phyloP scores from a whole-genome alignment of 2,329 filamentous ascomycete species.

The Paecilomyces dactylethromorphus region DNA sequence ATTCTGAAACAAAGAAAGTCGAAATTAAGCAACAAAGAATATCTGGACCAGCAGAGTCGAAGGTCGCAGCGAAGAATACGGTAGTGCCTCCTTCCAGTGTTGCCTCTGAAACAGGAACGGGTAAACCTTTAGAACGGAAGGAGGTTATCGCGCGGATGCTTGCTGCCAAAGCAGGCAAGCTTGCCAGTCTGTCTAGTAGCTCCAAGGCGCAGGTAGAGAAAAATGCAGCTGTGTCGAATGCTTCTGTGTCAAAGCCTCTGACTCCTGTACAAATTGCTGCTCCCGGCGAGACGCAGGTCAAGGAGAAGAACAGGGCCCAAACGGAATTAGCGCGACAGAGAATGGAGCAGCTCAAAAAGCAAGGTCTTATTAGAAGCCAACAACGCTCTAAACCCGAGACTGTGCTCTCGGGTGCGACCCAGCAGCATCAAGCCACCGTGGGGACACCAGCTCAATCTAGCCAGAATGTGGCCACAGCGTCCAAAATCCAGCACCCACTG shows the following conservation, averaged over 20 bases:
- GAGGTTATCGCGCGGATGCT: conserved; percentile 70
- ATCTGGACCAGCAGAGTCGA: background rate
- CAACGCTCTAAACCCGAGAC: conserved; percentile 15
- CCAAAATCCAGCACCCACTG: conserved; percentile 28
- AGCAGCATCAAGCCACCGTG: background rate
- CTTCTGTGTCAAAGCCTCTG: conserved; percentile 6
- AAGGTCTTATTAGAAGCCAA: conserved; percentile 34
- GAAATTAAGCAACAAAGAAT: background rate
- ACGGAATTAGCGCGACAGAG: conserved; percentile 73
- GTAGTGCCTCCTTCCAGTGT: conserved; percentile 5
- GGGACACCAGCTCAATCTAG: background rate
- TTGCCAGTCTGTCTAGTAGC: conserved; percentile 11
- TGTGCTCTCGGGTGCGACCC: background rate
- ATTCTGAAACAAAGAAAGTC: background rate
- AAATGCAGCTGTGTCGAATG: conserved; percentile 5
- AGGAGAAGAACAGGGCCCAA: conserved; percentile 50
- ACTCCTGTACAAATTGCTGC: background rate
- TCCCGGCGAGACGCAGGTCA: conserved; percentile 9
- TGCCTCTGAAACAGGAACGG: conserved; percentile 6
- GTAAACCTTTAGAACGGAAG: conserved; percentile 58
- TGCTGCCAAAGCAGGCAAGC: conserved; percentile 62
- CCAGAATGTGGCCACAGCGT: background rate
- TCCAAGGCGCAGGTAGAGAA: conserved; percentile 7
- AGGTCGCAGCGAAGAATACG: background rate
- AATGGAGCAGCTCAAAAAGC: conserved; percentile 65